Evolutionary conservation across 345 rosid species (phyloP), one percentile per base, ranked within the genome.

Genomic region (Raphanus raphanistrum): DNA sequence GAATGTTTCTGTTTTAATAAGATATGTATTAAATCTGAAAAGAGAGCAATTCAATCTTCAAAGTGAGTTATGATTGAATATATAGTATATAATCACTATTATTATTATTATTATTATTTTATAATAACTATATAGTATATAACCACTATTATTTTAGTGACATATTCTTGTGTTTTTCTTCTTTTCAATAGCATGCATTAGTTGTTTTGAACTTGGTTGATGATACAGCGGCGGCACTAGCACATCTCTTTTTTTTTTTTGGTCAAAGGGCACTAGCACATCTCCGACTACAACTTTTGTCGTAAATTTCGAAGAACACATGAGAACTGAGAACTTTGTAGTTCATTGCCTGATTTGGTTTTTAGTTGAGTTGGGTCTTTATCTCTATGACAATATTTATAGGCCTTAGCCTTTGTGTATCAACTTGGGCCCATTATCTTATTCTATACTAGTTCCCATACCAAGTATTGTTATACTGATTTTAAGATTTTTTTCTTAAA

Each of bases 341-440:
- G 43, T 33, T 59, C 36, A 17, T 32, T 21, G 52, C 36, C 15
- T 50, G 45, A 52, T 4, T 8, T 15, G 25, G 6, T 29, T 41
- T 58, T 11, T 3, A 13, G 12, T 45, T 68, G 50, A 29, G 50
- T 21, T 45, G 38, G 63, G 27, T 48, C 54, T 33, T 31, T 11
- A 43, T 43, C 52, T 58, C 15, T 68, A 8, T 60, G 35, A 13
- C 62, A 45, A 32, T 12, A 32, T 21, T 48, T 2, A 29, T 25
- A 0, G 69, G 74, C 38, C 63, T 31, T 60, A 32, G 63, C 73
- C 29, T 68, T 48, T 69, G 17, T 33, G 26, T 26, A 12, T 76
- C 58, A 6, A 45, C 33, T 43, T 61, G n/a, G 31, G 79, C 74
- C 57, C 63, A 61, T 55, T 7, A 15, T 8, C 12, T 17, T 28